A percentile compares a stretch with the other conserved stretches of the same genome.
Conservation (phyloP, 768 basidiomycete species). For the Hygrophorus russula region DNA sequence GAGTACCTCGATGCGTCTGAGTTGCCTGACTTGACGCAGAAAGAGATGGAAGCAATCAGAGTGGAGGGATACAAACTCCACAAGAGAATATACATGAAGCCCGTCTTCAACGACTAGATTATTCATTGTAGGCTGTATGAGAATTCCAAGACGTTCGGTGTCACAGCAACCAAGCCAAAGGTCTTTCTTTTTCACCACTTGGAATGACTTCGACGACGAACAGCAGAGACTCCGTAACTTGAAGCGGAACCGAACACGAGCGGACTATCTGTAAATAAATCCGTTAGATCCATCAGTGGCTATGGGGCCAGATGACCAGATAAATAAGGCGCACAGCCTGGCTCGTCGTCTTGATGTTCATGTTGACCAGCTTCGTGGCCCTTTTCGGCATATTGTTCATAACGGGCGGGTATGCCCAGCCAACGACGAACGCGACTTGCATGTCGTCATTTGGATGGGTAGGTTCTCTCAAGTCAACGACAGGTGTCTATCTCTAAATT, state of each 20-base stretch:
- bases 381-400: conserved; percentile 11
- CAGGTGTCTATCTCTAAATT: too few relatives aligned
- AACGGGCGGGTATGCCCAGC: conserved; percentile 20
- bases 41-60: conserved; percentile 54
- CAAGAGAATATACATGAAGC: conserved; percentile 23
- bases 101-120: background rate
- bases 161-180: too few relatives aligned
- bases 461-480: conserved; percentile 4
- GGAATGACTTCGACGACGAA: too few relatives aligned
- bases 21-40: conserved; percentile 41
- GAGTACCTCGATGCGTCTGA: conserved; percentile 29
- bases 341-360: too few relatives aligned
- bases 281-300: too few relatives aligned
- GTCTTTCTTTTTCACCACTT: too few relatives aligned
- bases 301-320: too few relatives aligned
- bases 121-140: background rate
- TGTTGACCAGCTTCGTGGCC: too few relatives aligned
- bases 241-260: too few relatives aligned
- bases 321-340: too few relatives aligned
- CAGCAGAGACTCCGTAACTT: too few relatives aligned
- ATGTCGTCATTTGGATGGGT: conserved; percentile 33
- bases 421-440: conserved; percentile 23
- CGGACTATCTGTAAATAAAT: too few relatives aligned
- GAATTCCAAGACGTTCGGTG: background rate
- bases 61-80: conserved; percentile 38